phyloP scores from a whole-genome alignment of 352 stramenopile species.

The Elongisporangium senticosum region DNA sequence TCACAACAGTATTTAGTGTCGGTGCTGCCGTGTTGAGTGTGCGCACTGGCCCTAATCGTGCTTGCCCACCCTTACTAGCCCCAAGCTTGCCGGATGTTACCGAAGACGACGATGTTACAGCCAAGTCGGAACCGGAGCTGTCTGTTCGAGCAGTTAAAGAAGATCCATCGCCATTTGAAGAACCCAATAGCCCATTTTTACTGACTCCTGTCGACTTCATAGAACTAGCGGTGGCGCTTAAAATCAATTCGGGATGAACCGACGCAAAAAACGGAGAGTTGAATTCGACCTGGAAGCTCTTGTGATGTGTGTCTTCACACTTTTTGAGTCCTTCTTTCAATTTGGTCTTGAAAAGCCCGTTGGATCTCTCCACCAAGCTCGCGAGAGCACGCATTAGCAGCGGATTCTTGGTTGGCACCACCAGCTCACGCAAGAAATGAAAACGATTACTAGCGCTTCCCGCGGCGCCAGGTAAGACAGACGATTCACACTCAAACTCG shows the following conservation, averaged over 20 bases:
- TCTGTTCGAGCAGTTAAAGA: constrained; percentile 5
- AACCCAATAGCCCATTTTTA: constrained; percentile 1
- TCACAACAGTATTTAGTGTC: constrained; percentile 53
- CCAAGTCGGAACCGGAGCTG: constrained; percentile 5
- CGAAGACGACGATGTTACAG: neutral
- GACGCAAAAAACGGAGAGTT: constrained; percentile 87
- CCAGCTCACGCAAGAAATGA: constrained; percentile 72
- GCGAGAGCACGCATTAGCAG: constrained; percentile 66
- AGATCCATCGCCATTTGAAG: neutral
- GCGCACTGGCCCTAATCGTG: constrained; percentile 18
- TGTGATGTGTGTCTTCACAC: constrained; percentile 70
- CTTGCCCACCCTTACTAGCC: constrained; percentile 35
- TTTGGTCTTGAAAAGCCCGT: constrained; percentile 60
- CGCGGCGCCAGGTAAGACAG: constrained; percentile 4
- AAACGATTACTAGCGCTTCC: constrained; percentile 12
- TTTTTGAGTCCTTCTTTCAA: constrained; percentile 73
- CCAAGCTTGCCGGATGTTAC: neutral
- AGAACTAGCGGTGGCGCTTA: constrained; percentile 15
- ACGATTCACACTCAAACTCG: constrained; percentile 71
- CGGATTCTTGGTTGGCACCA: constrained; percentile 76
- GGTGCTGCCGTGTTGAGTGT: neutral
- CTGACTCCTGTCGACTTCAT: constrained; percentile 5
- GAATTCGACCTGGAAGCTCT: constrained; percentile 63
- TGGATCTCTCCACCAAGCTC: constrained; percentile 60
- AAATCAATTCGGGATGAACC: constrained; percentile 43